These are phyloP conservation scores for Dalechampia spathulata DNA, from an alignment of 441 rosid species.

Conservation along the genomic window DNA sequence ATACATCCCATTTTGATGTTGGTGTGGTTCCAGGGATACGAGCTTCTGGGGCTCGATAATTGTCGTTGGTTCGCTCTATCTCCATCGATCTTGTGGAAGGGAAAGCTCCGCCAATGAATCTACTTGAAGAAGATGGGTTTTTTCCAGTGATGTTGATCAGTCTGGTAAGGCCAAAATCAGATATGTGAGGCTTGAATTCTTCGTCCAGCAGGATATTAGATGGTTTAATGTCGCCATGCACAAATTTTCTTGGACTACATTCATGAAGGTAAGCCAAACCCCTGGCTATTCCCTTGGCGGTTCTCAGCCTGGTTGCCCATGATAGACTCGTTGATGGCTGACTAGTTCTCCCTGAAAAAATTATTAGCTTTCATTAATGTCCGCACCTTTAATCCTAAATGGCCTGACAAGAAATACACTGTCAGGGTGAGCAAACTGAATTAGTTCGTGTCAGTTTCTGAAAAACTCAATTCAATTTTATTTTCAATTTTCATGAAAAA, in stretches of 20 bases:
- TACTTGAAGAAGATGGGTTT: constrained; percentile 63
- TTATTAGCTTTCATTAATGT: no score
- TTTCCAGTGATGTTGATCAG: constrained; percentile 68
- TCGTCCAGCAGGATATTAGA: constrained; percentile 81
- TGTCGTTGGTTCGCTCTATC: constrained; percentile 48
- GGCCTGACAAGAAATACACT: no score
- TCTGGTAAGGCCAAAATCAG: constrained; percentile 74
- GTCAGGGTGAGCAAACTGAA: no score
- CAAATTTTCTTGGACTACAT: constrained; percentile 84
- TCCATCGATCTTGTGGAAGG: constrained; percentile 62
- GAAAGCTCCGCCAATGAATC: constrained; percentile 70
- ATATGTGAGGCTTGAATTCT: constrained; percentile 59
- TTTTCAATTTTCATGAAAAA: no score
- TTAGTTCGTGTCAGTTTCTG: no score
- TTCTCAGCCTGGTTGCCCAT: constrained; percentile 79
- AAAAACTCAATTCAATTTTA: no score
- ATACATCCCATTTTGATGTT: constrained; percentile 73
- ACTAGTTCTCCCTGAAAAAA: constrained; percentile 72
- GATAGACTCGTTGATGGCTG: constrained; percentile 70
- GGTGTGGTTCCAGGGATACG: constrained; percentile 50
- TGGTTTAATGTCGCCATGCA: constrained; percentile 84
- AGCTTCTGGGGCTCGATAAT: constrained; percentile 78
- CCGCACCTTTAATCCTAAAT: no score
- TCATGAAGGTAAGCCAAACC: constrained; percentile 95
- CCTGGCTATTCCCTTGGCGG: constrained; percentile 76